phyloP scores from a whole-genome alignment of 2,329 filamentous ascomycete genomes.

The Chrysosporium queenslandicum region DNA sequence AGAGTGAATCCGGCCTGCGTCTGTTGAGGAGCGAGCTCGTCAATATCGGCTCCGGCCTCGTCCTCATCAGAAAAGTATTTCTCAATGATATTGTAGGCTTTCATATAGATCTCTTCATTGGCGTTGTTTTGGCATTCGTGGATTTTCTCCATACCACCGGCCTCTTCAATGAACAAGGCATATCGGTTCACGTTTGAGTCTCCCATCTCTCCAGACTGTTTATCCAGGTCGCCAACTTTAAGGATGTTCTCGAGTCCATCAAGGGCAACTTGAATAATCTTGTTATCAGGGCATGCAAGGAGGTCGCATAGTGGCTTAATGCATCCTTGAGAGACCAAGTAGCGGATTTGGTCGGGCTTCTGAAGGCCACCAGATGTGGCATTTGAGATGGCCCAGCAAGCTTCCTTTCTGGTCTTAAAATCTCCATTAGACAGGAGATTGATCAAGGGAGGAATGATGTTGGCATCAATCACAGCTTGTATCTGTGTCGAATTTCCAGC shows the following conservation, averaged over 20 bases:
- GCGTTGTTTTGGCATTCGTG: conserved; percentile 99
- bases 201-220: conserved; percentile 58
- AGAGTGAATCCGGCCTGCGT: conserved; percentile 66
- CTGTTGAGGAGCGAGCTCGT: conserved; percentile 64
- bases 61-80: conserved; percentile 99
- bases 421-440: conserved; percentile 93
- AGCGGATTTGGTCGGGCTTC: conserved; percentile 97
- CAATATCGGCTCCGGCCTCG: conserved; percentile 65
- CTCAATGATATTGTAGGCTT: conserved; percentile 99
- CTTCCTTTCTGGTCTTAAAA: conserved; percentile 98
- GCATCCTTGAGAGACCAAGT: conserved; percentile 84
- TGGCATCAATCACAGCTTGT: conserved; percentile 89
- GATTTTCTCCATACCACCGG: conserved; percentile 99
- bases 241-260: conserved; percentile 98
- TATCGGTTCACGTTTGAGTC: conserved; percentile 71
- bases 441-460: conserved; percentile 92
- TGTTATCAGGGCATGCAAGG: conserved; percentile 93
- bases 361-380: conserved; percentile 94
- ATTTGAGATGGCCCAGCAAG: conserved; percentile 99
- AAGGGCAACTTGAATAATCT: conserved; percentile 97
- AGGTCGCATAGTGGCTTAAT: conserved; percentile 97
- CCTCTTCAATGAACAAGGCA: conserved; percentile 96
- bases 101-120: conserved; percentile 99
- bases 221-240: conserved; percentile 98
- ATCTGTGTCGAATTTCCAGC: conserved; percentile 97